phyloP scores from a whole-genome alignment of 2,329 filamentous ascomycete species.

The Aaosphaeria pasadenensis region DNA sequence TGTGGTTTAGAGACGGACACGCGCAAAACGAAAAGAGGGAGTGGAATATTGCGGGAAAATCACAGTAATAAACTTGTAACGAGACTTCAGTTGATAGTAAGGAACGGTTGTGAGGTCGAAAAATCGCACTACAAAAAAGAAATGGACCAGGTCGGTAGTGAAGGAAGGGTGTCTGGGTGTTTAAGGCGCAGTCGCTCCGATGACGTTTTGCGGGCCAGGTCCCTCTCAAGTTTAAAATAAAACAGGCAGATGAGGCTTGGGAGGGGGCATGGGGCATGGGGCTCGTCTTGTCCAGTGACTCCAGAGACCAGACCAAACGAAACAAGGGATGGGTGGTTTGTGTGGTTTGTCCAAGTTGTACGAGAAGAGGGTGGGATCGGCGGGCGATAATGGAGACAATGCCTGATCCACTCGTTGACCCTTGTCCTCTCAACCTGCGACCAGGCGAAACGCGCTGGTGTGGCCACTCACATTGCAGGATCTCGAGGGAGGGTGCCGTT shows the following conservation, averaged over 20 bases:
- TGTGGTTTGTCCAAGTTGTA: not conserved
- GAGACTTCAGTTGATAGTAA: too few relatives aligned
- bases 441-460: slow-evolving; percentile 23
- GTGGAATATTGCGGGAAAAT: not conserved
- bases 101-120: not conserved
- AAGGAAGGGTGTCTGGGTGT: not conserved
- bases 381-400: not conserved
- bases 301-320: too few relatives aligned
- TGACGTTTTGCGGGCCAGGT: not conserved
- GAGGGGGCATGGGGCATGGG: not conserved
- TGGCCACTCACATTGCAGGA: not conserved
- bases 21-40: slow-evolving; percentile 2
- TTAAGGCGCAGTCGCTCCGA: not conserved
- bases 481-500: too few relatives aligned
- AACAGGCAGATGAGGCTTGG: not conserved
- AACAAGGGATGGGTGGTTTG: not conserved
- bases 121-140: not conserved
- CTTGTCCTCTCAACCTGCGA: slow-evolving; percentile 27
- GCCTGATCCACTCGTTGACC: slow-evolving; percentile 11
- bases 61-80: not conserved
- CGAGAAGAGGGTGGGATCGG: not conserved
- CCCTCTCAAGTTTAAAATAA: not conserved
- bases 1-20: not conserved
- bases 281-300: too few relatives aligned
- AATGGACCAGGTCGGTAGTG: not conserved